These are phyloP conservation scores for Cystobasidiaceae sp. DNA, from an alignment of 1,284 basidiomycete species.

Conservation along the genomic window DNA sequence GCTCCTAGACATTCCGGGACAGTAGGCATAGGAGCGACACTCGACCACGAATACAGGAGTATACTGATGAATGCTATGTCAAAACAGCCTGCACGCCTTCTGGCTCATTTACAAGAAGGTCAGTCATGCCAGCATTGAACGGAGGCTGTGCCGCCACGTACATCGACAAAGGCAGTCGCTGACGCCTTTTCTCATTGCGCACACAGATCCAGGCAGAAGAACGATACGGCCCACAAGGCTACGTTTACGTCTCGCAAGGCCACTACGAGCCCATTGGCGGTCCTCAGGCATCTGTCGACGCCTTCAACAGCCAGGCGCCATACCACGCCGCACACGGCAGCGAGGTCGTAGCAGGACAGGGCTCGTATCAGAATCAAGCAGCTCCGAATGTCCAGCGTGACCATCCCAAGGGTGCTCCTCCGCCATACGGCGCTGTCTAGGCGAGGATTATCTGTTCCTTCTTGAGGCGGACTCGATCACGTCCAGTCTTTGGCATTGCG, in stretches of 20 bases:
- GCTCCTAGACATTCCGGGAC: conserved; percentile 26
- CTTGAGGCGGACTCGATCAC: no score
- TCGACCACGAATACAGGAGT: no score
- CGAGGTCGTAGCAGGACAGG: conserved; percentile 23
- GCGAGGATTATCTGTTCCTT: no score
- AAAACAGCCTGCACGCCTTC: conserved; percentile 25
- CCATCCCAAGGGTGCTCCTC: conserved; percentile 15
- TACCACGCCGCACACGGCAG: neutral
- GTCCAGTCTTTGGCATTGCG: no score
- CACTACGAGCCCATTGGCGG: conserved; percentile 24
- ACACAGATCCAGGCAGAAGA: conserved; percentile 28
- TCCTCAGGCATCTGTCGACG: conserved; percentile 2
- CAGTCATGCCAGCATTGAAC: no score
- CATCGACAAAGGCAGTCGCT: neutral
- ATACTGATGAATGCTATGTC: no score
- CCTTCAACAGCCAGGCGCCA: conserved; percentile 6
- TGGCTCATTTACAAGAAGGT: conserved; percentile 31
- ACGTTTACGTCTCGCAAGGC: conserved; percentile 14
- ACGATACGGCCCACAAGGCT: conserved; percentile 21
- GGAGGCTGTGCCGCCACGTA: neutral
- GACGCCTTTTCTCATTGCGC: neutral
- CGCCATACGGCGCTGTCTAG: conserved; percentile 26
- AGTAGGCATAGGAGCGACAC: conserved; percentile 1
- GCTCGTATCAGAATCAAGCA: conserved; percentile 2
- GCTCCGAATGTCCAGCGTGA: neutral